Percentiles rank a stretch among this genome's conserved stretches.
Conservation (phyloP, 768 basidiomycete species). For the Coprinopsis cinerea region DNA sequence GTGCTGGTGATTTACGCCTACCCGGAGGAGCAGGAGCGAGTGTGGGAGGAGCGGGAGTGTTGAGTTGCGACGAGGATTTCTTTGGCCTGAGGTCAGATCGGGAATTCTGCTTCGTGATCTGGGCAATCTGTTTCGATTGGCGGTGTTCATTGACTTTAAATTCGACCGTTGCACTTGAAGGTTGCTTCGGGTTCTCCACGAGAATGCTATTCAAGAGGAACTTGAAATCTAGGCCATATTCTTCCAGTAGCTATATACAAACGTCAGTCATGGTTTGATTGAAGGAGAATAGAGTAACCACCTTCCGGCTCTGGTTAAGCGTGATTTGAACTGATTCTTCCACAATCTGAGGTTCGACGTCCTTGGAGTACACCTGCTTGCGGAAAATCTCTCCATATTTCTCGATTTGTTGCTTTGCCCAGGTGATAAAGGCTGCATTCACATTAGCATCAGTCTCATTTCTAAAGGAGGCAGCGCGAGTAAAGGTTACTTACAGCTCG, state of each 20-base stretch:
- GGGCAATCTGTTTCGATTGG: conserved; percentile 24
- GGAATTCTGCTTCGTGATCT: conserved; percentile 4
- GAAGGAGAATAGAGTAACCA: conserved; percentile 23
- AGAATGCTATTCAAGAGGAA: conserved; percentile 82
- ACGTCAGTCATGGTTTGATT: background rate
- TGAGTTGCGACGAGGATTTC: conserved; percentile 13
- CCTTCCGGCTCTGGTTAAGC: conserved; percentile 78
- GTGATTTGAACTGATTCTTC: conserved; percentile 78
- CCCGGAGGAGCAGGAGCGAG: conserved; percentile 24
- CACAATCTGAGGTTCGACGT: conserved; percentile 62
- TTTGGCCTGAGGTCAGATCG: conserved; percentile 1
- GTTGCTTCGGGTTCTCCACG: conserved; percentile 41
- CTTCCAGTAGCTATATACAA: conserved; percentile 65
- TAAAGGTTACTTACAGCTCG: conserved; percentile 62
- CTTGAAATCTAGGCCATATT: conserved; percentile 91
- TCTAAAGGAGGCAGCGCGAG: no score
- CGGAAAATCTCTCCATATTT: conserved; percentile 79
- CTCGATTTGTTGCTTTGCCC: conserved; percentile 86
- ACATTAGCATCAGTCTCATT: no score
- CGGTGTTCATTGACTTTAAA: conserved; percentile 28
- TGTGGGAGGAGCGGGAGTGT: conserved; percentile 23
- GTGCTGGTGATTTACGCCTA: conserved; percentile 24
- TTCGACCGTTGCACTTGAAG: conserved; percentile 20
- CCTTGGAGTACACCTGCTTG: conserved; percentile 86
- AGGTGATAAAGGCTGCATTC: conserved; percentile 81